These are phyloP conservation scores for Ascochyta clinopodiicola DNA, from an alignment of 2,329 filamentous ascomycete genomes.

Conservation along the genomic window DNA sequence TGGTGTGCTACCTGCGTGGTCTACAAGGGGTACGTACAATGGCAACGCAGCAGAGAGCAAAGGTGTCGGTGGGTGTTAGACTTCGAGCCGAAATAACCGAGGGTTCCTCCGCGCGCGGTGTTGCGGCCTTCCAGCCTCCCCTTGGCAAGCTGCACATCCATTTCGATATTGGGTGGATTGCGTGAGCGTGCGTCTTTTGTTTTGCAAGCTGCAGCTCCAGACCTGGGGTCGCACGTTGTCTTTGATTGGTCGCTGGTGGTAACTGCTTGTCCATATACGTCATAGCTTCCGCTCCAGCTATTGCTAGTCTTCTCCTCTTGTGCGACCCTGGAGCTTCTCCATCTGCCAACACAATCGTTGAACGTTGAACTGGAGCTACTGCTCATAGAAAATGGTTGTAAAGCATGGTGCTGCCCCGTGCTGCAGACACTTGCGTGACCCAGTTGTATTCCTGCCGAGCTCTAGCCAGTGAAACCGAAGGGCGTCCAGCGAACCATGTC, in stretches of 20 bases:
- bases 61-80: conserved; percentile 5
- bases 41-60: background rate
- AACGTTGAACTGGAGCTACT: too few species aligned
- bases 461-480: background rate
- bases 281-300: conserved; percentile 20
- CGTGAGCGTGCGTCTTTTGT: conserved; percentile 34
- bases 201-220: conserved; percentile 20
- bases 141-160: conserved; percentile 31
- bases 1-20: conserved; percentile 7
- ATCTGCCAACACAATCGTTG: background rate
- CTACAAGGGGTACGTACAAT: conserved; percentile 2
- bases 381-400: too few species aligned
- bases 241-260: conserved; percentile 42
- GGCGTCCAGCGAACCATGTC: background rate
- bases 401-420: too few species aligned
- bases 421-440: background rate
- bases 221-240: conserved; percentile 26
- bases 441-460: background rate
- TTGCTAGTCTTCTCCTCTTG: background rate
- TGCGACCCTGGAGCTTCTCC: background rate
- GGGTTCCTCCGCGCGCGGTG: background rate
- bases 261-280: conserved; percentile 19
- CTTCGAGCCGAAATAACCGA: conserved; percentile 3
- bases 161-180: conserved; percentile 47
- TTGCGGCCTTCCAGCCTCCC: conserved; percentile 31